phyloP scores from a whole-genome alignment of 441 rosid genomes.

The Adansonia madagascariensis region DNA sequence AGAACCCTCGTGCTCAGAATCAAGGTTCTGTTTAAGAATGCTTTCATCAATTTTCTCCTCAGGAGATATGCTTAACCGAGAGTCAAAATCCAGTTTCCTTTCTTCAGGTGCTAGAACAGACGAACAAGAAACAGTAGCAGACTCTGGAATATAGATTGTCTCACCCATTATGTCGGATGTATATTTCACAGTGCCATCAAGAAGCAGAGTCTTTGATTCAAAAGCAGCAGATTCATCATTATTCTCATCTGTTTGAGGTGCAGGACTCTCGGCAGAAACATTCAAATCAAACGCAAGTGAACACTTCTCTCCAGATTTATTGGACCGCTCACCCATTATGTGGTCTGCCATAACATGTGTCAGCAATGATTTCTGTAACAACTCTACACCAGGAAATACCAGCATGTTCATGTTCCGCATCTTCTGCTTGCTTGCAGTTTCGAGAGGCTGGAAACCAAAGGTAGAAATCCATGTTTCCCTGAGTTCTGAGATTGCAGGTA shows the following conservation, averaged over 20 bases:
- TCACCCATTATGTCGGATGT: slow-evolving; percentile 35
- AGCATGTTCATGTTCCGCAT: slow-evolving; percentile 70
- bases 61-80: slow-evolving; percentile 11
- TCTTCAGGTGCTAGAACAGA: slow-evolving; percentile 12
- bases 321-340: slow-evolving; percentile 32
- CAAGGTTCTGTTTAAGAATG: slow-evolving; percentile 14
- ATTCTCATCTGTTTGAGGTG: slow-evolving; percentile 27
- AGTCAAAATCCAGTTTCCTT: slow-evolving; percentile 17
- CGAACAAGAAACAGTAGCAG: slow-evolving; percentile 5
- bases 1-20: slow-evolving; percentile 20
- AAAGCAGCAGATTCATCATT: slow-evolving; percentile 35
- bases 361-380: slow-evolving; percentile 74
- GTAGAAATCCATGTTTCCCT: slow-evolving; percentile 87
- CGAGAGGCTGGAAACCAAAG: slow-evolving; percentile 75
- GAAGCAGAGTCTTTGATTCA: slow-evolving; percentile 37
- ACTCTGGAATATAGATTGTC: slow-evolving; percentile 24
- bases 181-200: slow-evolving; percentile 39
- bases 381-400: slow-evolving; percentile 90
- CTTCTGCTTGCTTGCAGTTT: slow-evolving; percentile 45
- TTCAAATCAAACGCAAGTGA: slow-evolving; percentile 41
- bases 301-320: slow-evolving; percentile 33
- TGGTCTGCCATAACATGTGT: slow-evolving; percentile 28
- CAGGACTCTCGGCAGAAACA: slow-evolving; percentile 31
- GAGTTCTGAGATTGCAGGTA: slow-evolving; percentile 92
- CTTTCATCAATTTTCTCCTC: slow-evolving; percentile 32